Evolutionary conservation across 2,329 filamentous ascomycete genomes (phyloP), one percentile per base, ranked within the genome.

Genomic region (Dactylellina parvicollis): DNA sequence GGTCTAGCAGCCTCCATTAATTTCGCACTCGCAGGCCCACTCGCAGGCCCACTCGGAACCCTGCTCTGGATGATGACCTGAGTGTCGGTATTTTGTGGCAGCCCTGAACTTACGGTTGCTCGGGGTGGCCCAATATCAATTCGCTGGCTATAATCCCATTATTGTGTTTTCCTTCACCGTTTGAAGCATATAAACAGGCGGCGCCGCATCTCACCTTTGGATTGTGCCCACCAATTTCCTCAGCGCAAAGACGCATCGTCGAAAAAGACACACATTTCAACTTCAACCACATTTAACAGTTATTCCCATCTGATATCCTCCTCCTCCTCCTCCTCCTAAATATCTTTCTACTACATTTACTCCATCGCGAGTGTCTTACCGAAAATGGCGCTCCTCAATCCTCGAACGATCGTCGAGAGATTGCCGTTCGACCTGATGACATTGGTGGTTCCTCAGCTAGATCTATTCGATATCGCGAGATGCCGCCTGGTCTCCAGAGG

Each of bases 381-480:
- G 46, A 67, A 59, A 30, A 70, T 70, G 65, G n/a, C 38, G 1
- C 2, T 14, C 46, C 28, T 12, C 47, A 47, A 42, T 7, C 16
- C 49, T 3, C 30, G 44, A 16, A 72, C 67, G 14, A 24, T 60
- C 3, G 38, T 65, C 36, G 67, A 72, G 26, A 59, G 34, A 28
- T 36, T 74, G 16, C 70, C 60, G 18, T 74, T 49, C 24, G 70
- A 74, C 44, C 1, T 74, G 12, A 44, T 67, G 46, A 46, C 61
- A 2, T 12, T 67, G 2, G 18, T 74, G 30, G 14, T 74, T 7
- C 70, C 70, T 7, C 40, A 67, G 8, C 34, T 74, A 8, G 70
- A 74, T 22, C 38, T 74, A 16, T 67, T 74, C 20, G 70, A 74
- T 42, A 74, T 74, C 49, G 70, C 70, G 20, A 66, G 70, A 61